Percentiles rank a stretch among this genome's conserved stretches.
phyloP scores from a whole-genome alignment of 345 rosid species.

The Cochlearia excelsa region DNA sequence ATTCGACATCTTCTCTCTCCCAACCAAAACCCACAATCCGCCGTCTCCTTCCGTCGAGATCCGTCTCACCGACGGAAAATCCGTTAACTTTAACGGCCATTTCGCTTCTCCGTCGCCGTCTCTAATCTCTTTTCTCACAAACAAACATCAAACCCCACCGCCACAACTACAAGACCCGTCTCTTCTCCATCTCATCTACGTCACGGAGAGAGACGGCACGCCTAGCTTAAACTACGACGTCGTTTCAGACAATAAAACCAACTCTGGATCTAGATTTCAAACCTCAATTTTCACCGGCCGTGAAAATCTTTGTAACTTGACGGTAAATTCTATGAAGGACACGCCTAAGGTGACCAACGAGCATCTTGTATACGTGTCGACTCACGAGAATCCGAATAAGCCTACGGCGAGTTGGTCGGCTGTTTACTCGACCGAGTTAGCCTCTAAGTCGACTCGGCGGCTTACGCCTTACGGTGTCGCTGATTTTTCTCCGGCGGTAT shows the following conservation, averaged over 20 bases:
- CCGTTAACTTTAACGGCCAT: constrained; percentile 75
- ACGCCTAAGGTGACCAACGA: constrained; percentile 52
- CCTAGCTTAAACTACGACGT: constrained; percentile 54
- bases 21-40: constrained; percentile 30
- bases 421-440: constrained; percentile 63
- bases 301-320: constrained; percentile 22
- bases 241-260: constrained; percentile 17
- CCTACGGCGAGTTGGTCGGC: constrained; percentile 83
- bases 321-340: constrained; percentile 61
- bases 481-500: constrained; percentile 79
- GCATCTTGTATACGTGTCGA: constrained; percentile 65
- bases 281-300: constrained; percentile 40
- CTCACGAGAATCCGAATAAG: constrained; percentile 59
- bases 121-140: constrained; percentile 35
- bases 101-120: constrained; percentile 54
- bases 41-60: constrained; percentile 43
- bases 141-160: constrained; percentile 23
- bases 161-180: constrained; percentile 24
- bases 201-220: constrained; percentile 65
- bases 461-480: constrained; percentile 65
- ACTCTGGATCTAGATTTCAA: constrained; percentile 35
- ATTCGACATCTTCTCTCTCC: constrained; percentile 68
- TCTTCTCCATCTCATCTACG: constrained; percentile 54
- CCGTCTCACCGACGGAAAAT: constrained; percentile 60
- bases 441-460: constrained; percentile 54